Evolutionary conservation across 108 stramenopile genomes (phyloP), one percentile per base, ranked within the genome.

Genomic region (Aurantiochytrium sp.): DNA sequence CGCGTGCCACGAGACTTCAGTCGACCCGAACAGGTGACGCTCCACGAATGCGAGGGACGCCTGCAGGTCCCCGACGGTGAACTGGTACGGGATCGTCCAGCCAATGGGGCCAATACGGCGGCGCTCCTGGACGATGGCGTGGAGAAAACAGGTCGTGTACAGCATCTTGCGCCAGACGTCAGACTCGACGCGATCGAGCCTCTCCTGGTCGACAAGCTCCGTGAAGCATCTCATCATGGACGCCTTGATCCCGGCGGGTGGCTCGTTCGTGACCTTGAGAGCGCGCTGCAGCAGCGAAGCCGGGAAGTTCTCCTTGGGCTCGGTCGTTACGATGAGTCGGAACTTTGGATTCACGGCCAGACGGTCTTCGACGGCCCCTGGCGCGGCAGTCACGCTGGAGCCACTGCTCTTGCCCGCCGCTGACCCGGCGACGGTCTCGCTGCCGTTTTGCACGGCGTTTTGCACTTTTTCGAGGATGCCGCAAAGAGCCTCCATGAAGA

Each of bases 21-120:
- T 55, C 2, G 41, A 24, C 6, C 59, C 34, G 86, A 85, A 91
- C 59, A 92, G 73, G 54, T 92, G 92, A 22, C 86, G 88, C 87
- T 92, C 92, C 27, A 92, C 24, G 85, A 92, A 92, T n/a, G 87
- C 54, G 30, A 92, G 27, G 31, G 87, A 90, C 24, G 92, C 92
- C 27, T 88, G 55, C 54, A 92, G 52, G 69, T 92, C 92, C 1
- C 91, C 91, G 52, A 85, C 87, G 69, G 91, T 91, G 89, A 86
- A 92, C 88, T 92, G 90, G 89, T 92, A 92, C 17, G 92, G 92
- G 12, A 92, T 54, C 85, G 87, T 89, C 92, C 92, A 92, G 30
- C 92, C 92, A 54, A 92, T 53, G 2, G 92, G 88, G 21, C 92
- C 91, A 73, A 91, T 90, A 55, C 91, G 91, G 4, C 92, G 89